A percentile compares a stretch with the other conserved stretches of the same genome.
These are phyloP conservation scores for Kodamaea sagamina DNA, from an alignment of 805 yeast genomes.

Conservation along the genomic window DNA sequence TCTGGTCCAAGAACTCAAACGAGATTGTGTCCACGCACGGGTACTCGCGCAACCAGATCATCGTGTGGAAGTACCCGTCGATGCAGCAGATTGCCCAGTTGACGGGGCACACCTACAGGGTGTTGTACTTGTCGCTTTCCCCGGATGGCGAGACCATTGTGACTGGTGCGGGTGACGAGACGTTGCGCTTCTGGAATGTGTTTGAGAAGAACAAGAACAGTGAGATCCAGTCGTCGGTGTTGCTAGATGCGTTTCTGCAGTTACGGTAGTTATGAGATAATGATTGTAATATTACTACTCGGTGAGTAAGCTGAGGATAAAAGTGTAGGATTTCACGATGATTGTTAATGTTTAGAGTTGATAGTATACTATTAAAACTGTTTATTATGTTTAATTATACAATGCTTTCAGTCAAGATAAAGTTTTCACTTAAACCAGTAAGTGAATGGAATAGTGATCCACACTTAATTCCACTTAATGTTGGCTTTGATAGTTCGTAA, in stretches of 20 bases:
- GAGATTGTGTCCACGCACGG: conserved; percentile 96
- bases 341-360: too few species aligned
- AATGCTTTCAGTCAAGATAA: too few species aligned
- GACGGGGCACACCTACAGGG: conserved; percentile 93
- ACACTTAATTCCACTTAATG: too few species aligned
- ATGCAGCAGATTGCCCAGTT: conserved; percentile 92
- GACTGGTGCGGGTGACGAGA: conserved; percentile 98
- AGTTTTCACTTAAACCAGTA: too few species aligned
- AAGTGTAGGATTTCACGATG: neutral
- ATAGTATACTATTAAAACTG: too few species aligned
- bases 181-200: conserved; percentile 92
- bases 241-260: conserved; percentile 75
- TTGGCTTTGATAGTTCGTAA: too few species aligned
- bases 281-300: conserved; percentile 9
- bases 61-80: conserved; percentile 90
- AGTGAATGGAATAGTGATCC: too few species aligned
- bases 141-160: conserved; percentile 97
- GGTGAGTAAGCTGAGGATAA: too few species aligned
- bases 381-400: too few species aligned
- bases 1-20: conserved; percentile 90
- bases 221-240: conserved; percentile 59
- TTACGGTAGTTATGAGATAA: conserved; percentile 46
- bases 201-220: conserved; percentile 74
- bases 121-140: conserved; percentile 81
- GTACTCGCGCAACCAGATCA: conserved; percentile 83